Evolutionary conservation across 78 protist species (phyloP).

Genomic region (Fonticula alba): DNA sequence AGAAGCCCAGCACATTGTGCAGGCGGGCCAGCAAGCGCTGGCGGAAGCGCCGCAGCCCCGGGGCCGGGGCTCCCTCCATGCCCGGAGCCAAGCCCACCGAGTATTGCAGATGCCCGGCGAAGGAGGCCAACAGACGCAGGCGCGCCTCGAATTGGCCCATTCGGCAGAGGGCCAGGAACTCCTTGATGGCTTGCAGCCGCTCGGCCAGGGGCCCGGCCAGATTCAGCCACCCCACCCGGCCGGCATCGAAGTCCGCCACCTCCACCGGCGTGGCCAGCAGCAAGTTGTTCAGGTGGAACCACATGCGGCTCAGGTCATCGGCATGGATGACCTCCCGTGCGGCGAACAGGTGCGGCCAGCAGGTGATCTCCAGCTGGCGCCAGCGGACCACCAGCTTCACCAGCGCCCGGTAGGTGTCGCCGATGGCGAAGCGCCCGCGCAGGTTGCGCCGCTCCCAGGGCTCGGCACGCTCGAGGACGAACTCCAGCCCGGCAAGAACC

Average conservation of each 20-base stretch:
- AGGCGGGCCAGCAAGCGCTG: background rate
- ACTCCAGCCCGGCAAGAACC: conserved; percentile 27
- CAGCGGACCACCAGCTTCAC: conserved; percentile 28
- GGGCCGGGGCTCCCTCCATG: too few species aligned
- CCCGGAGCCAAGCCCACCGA: background rate
- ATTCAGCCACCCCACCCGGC: background rate
- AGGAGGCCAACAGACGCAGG: conserved; percentile 1
- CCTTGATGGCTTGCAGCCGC: background rate
- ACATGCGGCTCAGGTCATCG: background rate
- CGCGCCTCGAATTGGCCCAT: conserved; percentile 11
- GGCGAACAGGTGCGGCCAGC: conserved; percentile 28
- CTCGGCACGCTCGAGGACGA: background rate
- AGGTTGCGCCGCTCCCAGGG: too few species aligned
- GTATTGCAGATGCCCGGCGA: background rate
- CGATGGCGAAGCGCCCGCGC: background rate
- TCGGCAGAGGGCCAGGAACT: background rate
- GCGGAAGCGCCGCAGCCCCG: background rate
- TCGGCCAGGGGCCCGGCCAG: background rate
- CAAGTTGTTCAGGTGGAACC: conserved; percentile 1
- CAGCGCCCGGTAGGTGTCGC: background rate
- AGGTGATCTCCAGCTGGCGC: conserved; percentile 31
- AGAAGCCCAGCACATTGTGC: background rate
- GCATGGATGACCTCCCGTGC: background rate
- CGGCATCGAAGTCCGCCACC: background rate
- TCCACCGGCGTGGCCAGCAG: background rate